These are phyloP conservation scores for Phytophthora colocasiae DNA, from an alignment of 352 stramenopile species.

Conservation along the genomic window DNA sequence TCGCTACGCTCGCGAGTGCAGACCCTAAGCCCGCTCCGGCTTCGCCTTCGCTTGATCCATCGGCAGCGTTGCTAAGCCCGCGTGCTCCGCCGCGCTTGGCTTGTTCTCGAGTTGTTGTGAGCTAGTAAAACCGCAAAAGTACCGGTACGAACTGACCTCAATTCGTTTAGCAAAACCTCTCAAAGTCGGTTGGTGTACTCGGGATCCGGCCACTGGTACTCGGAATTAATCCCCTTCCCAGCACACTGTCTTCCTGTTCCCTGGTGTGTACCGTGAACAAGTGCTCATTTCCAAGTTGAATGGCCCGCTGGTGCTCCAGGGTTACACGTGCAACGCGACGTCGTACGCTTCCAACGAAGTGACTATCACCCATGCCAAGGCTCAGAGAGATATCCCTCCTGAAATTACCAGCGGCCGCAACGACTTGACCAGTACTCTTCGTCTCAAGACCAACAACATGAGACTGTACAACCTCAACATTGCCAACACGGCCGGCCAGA, in stretches of 20 bases:
- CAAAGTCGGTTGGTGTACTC: too few species aligned
- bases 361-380: constrained; percentile 16
- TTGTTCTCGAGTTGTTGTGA: too few species aligned
- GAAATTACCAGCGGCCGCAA: constrained; percentile 14
- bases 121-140: too few species aligned
- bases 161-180: too few species aligned
- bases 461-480: constrained; percentile 22
- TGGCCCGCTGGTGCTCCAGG: constrained; percentile 12
- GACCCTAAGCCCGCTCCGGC: too few species aligned
- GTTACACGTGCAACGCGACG: constrained; percentile 19
- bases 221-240: too few species aligned
- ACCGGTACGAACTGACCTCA: too few species aligned
- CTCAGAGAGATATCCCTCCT: constrained; percentile 10
- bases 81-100: too few species aligned
- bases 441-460: constrained; percentile 19
- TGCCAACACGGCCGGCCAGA: constrained; percentile 12
- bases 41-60: too few species aligned
- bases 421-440: constrained; percentile 16
- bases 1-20: too few species aligned
- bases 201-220: too few species aligned
- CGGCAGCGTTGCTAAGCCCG: too few species aligned
- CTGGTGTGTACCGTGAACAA: constrained; percentile 15
- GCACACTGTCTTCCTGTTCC: constrained; percentile 24
- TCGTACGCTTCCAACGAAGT: constrained; percentile 22
- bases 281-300: constrained; percentile 12